These are phyloP conservation scores for Plantago coronopus DNA, from an alignment of 305 asterid species.

Conservation along the genomic window DNA sequence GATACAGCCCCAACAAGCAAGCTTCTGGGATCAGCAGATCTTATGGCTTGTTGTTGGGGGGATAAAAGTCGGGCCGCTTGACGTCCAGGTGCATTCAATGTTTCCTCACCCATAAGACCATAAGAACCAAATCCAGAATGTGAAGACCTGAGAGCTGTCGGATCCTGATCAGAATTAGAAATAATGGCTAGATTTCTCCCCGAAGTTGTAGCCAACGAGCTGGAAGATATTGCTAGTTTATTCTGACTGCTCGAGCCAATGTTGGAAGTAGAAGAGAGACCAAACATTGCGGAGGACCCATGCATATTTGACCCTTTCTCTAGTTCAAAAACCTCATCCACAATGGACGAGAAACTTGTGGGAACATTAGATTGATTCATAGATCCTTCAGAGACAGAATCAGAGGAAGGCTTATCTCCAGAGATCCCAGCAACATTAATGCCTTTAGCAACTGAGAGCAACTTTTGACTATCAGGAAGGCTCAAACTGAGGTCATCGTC, in stretches of 20 bases:
- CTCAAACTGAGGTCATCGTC: constrained; percentile 83
- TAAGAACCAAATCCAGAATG: constrained; percentile 58
- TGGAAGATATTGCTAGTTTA: constrained; percentile 59
- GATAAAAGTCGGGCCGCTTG: constrained; percentile 42
- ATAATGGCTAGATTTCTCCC: constrained; percentile 54
- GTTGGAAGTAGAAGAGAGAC: constrained; percentile 50
- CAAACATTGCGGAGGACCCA: constrained; percentile 43
- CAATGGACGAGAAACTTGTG: constrained; percentile 68
- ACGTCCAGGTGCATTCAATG: constrained; percentile 41
- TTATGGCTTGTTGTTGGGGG: constrained; percentile 40
- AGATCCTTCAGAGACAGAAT: constrained; percentile 44
- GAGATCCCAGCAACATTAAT: constrained; percentile 40
- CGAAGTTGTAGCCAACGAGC: constrained; percentile 41
- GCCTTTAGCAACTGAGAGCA: constrained; percentile 39
- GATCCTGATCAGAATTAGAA: constrained; percentile 91
- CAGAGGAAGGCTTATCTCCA: constrained; percentile 50
- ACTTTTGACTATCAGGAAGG: constrained; percentile 58
- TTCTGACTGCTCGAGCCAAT: constrained; percentile 46
- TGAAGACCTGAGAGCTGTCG: constrained; percentile 61
- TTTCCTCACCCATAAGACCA: constrained; percentile 50
- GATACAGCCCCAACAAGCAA: constrained; percentile 41
- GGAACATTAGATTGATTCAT: constrained; percentile 43
- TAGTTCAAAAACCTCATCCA: constrained; percentile 91
- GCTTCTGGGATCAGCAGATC: constrained; percentile 38
- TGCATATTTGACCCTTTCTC: constrained; percentile 75